Evolutionary conservation across 176 grass and related monocot species (phyloP).

Genomic region (Melocanna baccifera): DNA sequence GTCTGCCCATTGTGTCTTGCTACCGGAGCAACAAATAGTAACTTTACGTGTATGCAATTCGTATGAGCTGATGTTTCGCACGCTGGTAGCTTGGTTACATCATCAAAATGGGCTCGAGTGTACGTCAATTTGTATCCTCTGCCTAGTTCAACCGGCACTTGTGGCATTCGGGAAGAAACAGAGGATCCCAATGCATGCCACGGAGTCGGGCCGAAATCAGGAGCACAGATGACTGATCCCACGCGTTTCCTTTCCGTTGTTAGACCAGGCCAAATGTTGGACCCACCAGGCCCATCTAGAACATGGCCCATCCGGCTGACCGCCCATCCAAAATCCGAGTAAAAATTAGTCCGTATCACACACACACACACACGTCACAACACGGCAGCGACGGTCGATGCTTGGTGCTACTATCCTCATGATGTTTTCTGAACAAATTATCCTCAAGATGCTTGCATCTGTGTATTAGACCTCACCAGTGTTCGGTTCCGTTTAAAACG

Average conservation of each 20-base stretch:
- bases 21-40: neutral
- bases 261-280: neutral
- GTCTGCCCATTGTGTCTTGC: neutral
- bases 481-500: too few relatives aligned
- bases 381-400: too few relatives aligned
- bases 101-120: neutral
- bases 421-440: too few relatives aligned
- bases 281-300: neutral
- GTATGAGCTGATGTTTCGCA: neutral
- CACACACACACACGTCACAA: too few relatives aligned
- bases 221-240: neutral
- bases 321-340: neutral
- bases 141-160: neutral
- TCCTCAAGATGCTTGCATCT: too few relatives aligned
- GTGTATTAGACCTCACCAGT: too few relatives aligned
- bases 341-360: neutral
- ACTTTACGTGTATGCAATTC: conserved; percentile 13
- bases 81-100: neutral
- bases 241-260: neutral
- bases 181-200: neutral
- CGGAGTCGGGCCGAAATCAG: neutral
- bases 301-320: neutral
- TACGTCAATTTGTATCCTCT: neutral
- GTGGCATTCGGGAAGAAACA: neutral
- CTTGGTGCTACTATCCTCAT: too few relatives aligned